phyloP scores from a whole-genome alignment of 768 basidiomycete species.

The Collybiopsis luxurians region DNA sequence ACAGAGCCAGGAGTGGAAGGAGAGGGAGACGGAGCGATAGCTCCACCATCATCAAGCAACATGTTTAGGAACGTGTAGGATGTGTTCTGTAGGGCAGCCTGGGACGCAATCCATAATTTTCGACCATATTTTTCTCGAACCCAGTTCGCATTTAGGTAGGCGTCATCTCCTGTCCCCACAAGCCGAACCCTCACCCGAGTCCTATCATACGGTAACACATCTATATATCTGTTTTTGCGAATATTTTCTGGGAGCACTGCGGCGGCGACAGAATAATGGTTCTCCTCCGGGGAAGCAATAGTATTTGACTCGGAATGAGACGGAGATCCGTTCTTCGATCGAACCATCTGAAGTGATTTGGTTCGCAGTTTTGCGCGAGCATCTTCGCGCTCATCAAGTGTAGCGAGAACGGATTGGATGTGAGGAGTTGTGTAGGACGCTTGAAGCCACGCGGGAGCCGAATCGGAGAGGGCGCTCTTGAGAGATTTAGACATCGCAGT shows the following conservation, averaged over 20 bases:
- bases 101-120: slow-evolving; percentile 84
- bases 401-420: neutral
- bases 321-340: neutral
- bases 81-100: slow-evolving; percentile 73
- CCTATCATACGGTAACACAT: slow-evolving; percentile 80
- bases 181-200: slow-evolving; percentile 60
- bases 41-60: slow-evolving; percentile 47
- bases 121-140: slow-evolving; percentile 70
- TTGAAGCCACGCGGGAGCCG: neutral
- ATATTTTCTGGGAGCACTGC: slow-evolving; percentile 25
- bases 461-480: neutral
- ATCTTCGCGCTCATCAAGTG: neutral
- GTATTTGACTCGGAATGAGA: neutral
- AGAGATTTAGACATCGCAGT: no score
- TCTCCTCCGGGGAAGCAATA: neutral
- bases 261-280: neutral
- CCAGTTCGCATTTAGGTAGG: slow-evolving; percentile 85
- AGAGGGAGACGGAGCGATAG: slow-evolving; percentile 51
- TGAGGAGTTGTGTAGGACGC: neutral
- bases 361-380: neutral
- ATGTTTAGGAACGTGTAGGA: slow-evolving; percentile 76
- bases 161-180: slow-evolving; percentile 21
- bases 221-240: slow-evolving; percentile 63
- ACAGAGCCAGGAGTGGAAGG: slow-evolving; percentile 24
- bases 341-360: neutral